Percentiles rank a stretch among this genome's conserved stretches.
Evolutionary conservation across 257 asterid species (phyloP).

Genomic region (Solanum sitiens): DNA sequence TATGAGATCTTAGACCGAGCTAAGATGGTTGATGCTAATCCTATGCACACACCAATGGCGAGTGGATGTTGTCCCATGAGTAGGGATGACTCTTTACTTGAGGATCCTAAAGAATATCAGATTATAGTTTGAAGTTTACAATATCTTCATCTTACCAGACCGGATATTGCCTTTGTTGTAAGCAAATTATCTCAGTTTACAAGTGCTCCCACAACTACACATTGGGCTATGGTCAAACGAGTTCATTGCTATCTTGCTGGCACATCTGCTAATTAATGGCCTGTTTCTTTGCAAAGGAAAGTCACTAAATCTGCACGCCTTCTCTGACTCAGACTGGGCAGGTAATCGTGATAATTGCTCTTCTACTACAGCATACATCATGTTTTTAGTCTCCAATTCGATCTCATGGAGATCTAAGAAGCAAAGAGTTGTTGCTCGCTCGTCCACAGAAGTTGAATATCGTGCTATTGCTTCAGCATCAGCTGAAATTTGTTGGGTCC

Average conservation of each 20-base stretch:
- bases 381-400: no score
- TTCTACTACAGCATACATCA: no score
- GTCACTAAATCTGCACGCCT: no score
- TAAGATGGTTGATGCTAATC: not conserved
- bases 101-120: not conserved
- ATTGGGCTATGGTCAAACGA: no score
- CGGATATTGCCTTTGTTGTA: not conserved
- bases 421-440: no score
- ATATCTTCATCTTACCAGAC: not conserved
- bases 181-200: not conserved
- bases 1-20: no score
- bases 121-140: not conserved
- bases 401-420: no score
- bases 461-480: no score
- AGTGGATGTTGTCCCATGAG: not conserved
- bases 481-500: no score
- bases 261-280: not conserved
- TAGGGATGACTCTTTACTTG: not conserved
- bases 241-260: not conserved
- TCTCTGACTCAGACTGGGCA: no score
- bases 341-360: no score
- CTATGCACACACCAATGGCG: not conserved
- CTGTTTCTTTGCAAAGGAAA: not conserved
- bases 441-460: no score
- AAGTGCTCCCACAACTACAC: not conserved